Evolutionary conservation across 2,329 filamentous ascomycete genomes (phyloP).

Genomic region (Paraphoma sp.): DNA sequence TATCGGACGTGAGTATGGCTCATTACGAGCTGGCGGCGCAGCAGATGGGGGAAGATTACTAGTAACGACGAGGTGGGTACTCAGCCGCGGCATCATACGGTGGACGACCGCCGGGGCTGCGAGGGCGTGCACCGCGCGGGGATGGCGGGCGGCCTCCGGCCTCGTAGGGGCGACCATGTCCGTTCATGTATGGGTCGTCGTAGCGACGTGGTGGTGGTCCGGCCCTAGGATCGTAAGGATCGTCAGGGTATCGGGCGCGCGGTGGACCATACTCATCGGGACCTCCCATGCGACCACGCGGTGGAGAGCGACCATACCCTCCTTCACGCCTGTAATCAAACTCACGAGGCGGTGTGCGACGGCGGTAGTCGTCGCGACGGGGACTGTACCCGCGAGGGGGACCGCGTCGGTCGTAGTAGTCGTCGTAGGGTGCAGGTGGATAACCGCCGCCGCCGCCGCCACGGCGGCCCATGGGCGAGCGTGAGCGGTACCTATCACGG

Average conservation of each 20-base stretch:
- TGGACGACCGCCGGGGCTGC: slow-evolving; percentile 67
- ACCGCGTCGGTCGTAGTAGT: slow-evolving; percentile 77
- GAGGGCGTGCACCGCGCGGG: slow-evolving; percentile 45
- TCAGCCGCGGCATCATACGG: slow-evolving; percentile 56
- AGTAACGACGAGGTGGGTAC: slow-evolving; percentile 51
- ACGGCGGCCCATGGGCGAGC: slow-evolving; percentile 72
- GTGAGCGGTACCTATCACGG: slow-evolving; percentile 79
- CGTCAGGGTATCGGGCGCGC: slow-evolving; percentile 71
- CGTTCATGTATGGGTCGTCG: slow-evolving; percentile 66
- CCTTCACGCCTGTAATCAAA: slow-evolving; percentile 81
- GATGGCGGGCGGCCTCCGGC: slow-evolving; percentile 52
- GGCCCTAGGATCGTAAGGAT: slow-evolving; percentile 69
- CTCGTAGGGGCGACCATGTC: slow-evolving; percentile 63
- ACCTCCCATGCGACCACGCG: slow-evolving; percentile 70
- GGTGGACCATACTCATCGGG: slow-evolving; percentile 77
- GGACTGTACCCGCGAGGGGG: slow-evolving; percentile 85
- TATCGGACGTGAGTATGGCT: background rate
- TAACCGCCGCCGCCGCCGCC: slow-evolving; percentile 53
- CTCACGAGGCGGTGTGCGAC: slow-evolving; percentile 77
- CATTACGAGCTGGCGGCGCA: background rate
- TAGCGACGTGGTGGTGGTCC: slow-evolving; percentile 63
- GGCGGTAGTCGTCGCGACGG: slow-evolving; percentile 84
- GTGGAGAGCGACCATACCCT: slow-evolving; percentile 62
- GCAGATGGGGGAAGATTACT: slow-evolving; percentile 15
- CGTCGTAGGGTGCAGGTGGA: slow-evolving; percentile 69